Base-by-base conservation (phyloP, 495 filamentous ascomycete genomes). In the Xylaria castorea region DNA sequence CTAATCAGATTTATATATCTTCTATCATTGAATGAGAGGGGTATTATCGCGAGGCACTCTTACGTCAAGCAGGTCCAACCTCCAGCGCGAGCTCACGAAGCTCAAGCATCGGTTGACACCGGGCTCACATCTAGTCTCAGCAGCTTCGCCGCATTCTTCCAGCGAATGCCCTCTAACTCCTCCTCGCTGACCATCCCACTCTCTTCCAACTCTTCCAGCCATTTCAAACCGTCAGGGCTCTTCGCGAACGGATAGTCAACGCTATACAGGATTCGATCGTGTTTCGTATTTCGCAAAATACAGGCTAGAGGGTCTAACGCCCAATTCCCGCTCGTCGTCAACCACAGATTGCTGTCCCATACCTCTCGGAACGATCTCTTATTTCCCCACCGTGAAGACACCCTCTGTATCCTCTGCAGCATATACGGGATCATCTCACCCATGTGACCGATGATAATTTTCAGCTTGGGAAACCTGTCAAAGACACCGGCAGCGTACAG, bases 381-480 rank as follows among this genome's bases (percentile, higher is more conserved):
- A 66, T 87, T 83, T 71, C 85, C 84, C 73, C 85, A 82, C 42
- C 84, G 80, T 60, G 85, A 80, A 30, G 85, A 85, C 83, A 86
- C 85, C 70, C 85, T 82, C 60, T 85, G 80, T 51, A 89, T 88
- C 14, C 90, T 84, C 78, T 87, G 88, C 71, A 92, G 80, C 77
- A 91, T 88, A 73, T 90, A 91, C 0, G 90, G 90, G 22, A 92
- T 79, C 70, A 87, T 84, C 79, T 92, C 90, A 9, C 91, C 91
- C 75, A 91, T 82, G 76, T 92, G 91, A 3, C 90, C 90, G n/a
- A 92, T 78, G 66, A 92, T 86, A 38, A 92, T 80, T 75, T 92
- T 89, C 44, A 92, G 78, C 32, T 82, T 82, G 0, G 90, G 87
- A 65, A 81, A 85, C 4, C 81, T 78, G 75, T 88, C 85, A 71